A percentile compares a stretch with the other conserved stretches of the same genome.
Conservation (phyloP, 371 early-diverging fungal species). For the Nematocida sp. region DNA sequence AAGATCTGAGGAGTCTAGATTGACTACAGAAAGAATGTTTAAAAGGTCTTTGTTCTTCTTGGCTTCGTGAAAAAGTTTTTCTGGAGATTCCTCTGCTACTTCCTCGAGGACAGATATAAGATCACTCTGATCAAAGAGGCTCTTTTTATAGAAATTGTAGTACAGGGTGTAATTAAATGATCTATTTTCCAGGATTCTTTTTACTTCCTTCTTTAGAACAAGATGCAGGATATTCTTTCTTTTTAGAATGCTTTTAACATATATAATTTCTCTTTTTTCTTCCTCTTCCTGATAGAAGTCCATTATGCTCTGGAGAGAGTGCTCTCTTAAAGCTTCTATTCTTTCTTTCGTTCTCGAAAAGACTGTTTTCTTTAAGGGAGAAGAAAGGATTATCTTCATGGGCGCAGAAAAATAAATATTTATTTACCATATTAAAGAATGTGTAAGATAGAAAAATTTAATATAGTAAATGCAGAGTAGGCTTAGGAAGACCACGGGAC, state of each 20-base stretch:
- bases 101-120: conserved; percentile 12
- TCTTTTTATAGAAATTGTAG: conserved; percentile 8
- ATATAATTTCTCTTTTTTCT: conserved; percentile 22
- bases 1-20: conserved; percentile 14
- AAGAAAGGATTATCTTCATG: too few species aligned
- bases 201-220: not conserved
- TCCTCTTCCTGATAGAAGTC: conserved; percentile 4
- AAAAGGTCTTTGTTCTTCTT: not conserved
- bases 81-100: not conserved
- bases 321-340: not conserved
- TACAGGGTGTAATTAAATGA: too few species aligned
- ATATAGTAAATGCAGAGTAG: too few species aligned
- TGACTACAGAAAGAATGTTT: not conserved
- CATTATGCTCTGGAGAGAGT: not conserved
- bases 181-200: too few species aligned
- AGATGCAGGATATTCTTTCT: conserved; percentile 1
- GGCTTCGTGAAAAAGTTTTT: not conserved
- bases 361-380: not conserved
- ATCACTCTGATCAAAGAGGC: conserved; percentile 11
- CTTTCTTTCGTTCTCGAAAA: conserved; percentile 1
- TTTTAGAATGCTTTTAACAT: conserved; percentile 19
- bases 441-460: too few species aligned
- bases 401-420: too few species aligned
- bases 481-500: not conserved
- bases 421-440: too few species aligned